Conservation (phyloP, 495 filamentous ascomycete species). For the Podospora pseudocomata region DNA sequence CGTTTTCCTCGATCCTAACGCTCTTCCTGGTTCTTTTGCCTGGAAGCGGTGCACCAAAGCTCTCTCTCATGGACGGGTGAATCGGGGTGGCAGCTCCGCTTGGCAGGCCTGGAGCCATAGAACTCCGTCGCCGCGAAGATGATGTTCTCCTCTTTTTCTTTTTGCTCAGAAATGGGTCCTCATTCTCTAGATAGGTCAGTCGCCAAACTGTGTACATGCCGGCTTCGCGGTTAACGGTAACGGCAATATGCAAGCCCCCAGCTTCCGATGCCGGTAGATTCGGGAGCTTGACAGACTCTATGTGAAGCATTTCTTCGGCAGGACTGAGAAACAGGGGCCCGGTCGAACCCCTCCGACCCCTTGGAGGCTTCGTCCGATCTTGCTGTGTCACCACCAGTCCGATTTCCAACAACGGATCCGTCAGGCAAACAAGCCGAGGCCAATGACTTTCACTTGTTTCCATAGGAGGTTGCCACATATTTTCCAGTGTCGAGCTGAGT, state of each 20-base stretch:
- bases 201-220: constrained; percentile 77
- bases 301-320: constrained; percentile 75
- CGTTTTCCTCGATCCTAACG: constrained; percentile 41
- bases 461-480: constrained; percentile 47
- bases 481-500: constrained; percentile 43
- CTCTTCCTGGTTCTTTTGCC: constrained; percentile 45
- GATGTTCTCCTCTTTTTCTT: constrained; percentile 48
- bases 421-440: constrained; percentile 79
- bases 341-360: constrained; percentile 16
- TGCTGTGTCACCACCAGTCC: constrained; percentile 68
- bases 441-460: constrained; percentile 54
- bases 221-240: constrained; percentile 73
- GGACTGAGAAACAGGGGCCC: constrained; percentile 52
- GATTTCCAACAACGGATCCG: constrained; percentile 81
- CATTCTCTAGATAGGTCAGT: constrained; percentile 61
- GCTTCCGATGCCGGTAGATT: constrained; percentile 12
- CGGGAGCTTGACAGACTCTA: constrained; percentile 41
- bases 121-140: constrained; percentile 72
- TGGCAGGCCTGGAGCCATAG: constrained; percentile 69
- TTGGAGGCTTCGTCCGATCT: constrained; percentile 28
- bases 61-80: constrained; percentile 49
- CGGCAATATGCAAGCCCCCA: constrained; percentile 62
- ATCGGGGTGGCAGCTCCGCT: constrained; percentile 81
- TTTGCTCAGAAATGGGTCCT: constrained; percentile 50
- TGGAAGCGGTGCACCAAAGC: constrained; percentile 45